Evolutionary conservation across 345 rosid genomes (phyloP), one percentile per base, ranked within the genome.

Genomic region (Carallia pectinifolia): DNA sequence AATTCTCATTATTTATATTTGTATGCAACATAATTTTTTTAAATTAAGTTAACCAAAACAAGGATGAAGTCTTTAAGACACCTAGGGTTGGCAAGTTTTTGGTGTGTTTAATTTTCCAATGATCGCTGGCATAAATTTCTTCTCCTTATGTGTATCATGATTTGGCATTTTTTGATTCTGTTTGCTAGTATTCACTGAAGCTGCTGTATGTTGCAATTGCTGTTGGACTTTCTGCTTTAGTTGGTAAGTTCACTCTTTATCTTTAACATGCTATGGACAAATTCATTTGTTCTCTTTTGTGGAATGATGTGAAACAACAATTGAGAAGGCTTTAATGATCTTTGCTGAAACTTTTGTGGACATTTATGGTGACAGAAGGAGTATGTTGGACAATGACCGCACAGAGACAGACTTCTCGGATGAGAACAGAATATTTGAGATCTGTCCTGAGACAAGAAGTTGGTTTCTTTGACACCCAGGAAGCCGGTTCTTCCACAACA

Each of bases 351-450:
- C 7, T 62, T 59, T 36, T 50, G 27, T 69, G 31, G 13, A 39
- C 27, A 56, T 54, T 68, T 54, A 10, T 48, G 50, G 56, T 56
- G 61, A 72, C 86, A 88, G 93, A 88, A 75, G 93, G 93, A 73
- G 64, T 83, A 71, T 88, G 89, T 61, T 88, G 93, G 90, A 82
- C 90, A 55, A 80, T 87, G 81, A 86, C 93, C 5, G 89, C 89
- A 0, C 86, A 88, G 75, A 86, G 93, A 74, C 90, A 88, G 78
- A 81, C 87, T 60, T 88, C 90, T 18, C 64, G 83, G 58, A 86
- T 88, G 79, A 77, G 93, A 72, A 67, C 66, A 64, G 85, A 82
- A 15, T 88, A 86, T 78, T 78, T 88, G 77, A 88, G 77, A 82
- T 76, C 90, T 15, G 93, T 88, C 27, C 89, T 88, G 3, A 82